Evolutionary conservation across 139 green algal genomes (phyloP).

Genomic region (Micractinium sp.): DNA sequence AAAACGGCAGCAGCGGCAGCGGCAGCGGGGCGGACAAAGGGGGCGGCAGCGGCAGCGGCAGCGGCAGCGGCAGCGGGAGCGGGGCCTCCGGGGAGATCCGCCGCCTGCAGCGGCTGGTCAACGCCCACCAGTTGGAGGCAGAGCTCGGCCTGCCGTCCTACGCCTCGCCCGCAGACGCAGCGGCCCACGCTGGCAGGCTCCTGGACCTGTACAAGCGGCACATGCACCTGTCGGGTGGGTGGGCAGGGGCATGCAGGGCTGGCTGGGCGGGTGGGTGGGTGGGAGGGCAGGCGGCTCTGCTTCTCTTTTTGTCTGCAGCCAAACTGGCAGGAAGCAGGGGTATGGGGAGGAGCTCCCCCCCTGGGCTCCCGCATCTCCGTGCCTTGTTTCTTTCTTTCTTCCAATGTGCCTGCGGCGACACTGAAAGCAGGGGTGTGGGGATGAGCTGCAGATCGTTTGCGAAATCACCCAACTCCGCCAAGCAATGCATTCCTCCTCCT

Average conservation of each 20-base stretch:
- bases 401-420: too few relatives aligned
- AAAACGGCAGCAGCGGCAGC: background rate
- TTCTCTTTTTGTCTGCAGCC: too few relatives aligned
- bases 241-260: background rate
- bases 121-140: constrained; percentile 52
- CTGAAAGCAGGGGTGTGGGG: too few relatives aligned
- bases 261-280: background rate
- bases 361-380: too few relatives aligned
- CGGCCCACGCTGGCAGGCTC: constrained; percentile 50
- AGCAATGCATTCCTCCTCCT: background rate
- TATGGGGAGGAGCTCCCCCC: too few relatives aligned
- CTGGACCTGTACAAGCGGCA: constrained; percentile 54
- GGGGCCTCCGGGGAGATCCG: background rate
- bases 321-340: too few relatives aligned
- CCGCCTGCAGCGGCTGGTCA: constrained; percentile 21
- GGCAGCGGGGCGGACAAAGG: background rate
- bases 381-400: too few relatives aligned
- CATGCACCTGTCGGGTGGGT: constrained; percentile 53
- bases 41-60: background rate
- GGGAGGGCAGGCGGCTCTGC: background rate
- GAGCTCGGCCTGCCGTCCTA: constrained; percentile 58
- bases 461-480: too few relatives aligned
- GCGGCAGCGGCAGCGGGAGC: background rate
- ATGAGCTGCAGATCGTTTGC: too few relatives aligned
- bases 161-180: constrained; percentile 17